phyloP scores from a whole-genome alignment of 371 early-diverging fungal species.

The Amoeboaphelidium protococcarum region DNA sequence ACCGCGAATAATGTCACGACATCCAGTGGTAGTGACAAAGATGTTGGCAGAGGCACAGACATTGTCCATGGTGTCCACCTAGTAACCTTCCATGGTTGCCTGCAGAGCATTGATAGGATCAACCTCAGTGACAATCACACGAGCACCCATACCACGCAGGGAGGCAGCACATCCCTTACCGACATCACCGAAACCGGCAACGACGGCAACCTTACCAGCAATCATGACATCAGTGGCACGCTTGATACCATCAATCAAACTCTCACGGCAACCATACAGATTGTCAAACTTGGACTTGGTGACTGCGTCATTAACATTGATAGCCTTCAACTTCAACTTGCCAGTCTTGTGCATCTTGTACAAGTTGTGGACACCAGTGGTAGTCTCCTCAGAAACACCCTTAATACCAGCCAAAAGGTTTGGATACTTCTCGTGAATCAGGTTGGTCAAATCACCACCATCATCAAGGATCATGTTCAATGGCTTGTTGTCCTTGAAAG shows the following conservation, averaged over 20 bases:
- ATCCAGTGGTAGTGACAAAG: conserved; percentile 96
- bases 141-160: conserved; percentile 92
- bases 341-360: conserved; percentile 89
- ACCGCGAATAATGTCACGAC: conserved; percentile 89
- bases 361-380: conserved; percentile 96
- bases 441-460: conserved; percentile 89
- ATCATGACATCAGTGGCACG: conserved; percentile 99
- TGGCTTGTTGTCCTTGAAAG: conserved; percentile 79
- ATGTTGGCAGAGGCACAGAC: conserved; percentile 75
- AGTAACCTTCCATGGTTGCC: conserved; percentile 96
- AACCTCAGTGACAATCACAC: conserved; percentile 89
- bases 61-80: conserved; percentile 95
- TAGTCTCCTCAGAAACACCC: conserved; percentile 97
- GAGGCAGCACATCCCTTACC: conserved; percentile 98
- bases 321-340: conserved; percentile 86
- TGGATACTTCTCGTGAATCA: conserved; percentile 90
- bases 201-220: conserved; percentile 94
- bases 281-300: conserved; percentile 99
- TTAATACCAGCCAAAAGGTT: conserved; percentile 45
- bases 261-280: conserved; percentile 98
- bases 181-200: conserved; percentile 98
- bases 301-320: conserved; percentile 98
- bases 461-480: conserved; percentile 97
- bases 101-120: conserved; percentile 99
- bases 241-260: conserved; percentile 97